phyloP scores from a whole-genome alignment of 1,284 basidiomycete genomes.

The Cutaneotrichosporon cutaneum region DNA sequence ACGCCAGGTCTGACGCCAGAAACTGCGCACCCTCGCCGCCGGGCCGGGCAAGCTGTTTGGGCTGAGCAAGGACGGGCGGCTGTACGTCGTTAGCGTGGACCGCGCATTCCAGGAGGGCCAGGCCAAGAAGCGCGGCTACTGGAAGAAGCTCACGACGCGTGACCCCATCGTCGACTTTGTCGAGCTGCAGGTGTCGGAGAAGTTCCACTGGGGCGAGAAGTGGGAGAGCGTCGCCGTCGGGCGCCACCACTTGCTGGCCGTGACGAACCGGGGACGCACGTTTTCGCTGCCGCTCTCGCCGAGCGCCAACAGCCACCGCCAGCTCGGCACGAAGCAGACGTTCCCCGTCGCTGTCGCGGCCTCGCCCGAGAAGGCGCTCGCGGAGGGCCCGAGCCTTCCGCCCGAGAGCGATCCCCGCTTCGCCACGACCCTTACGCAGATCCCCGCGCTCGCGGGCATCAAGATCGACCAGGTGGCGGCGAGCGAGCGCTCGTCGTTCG shows the following conservation, averaged over 20 bases:
- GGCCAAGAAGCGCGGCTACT: conserved; percentile 35
- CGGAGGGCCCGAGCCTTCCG: conserved; percentile 35
- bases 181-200: conserved; percentile 56
- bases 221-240: conserved; percentile 74
- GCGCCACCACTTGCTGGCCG: conserved; percentile 75
- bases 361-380: conserved; percentile 20
- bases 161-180: conserved; percentile 51
- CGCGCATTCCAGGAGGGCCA: conserved; percentile 46
- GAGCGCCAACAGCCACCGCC: conserved; percentile 78
- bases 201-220: conserved; percentile 59
- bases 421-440: conserved; percentile 72
- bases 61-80: conserved; percentile 64
- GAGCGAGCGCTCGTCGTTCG: conserved; percentile 72
- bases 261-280: conserved; percentile 76
- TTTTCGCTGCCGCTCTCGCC: conserved; percentile 76
- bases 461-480: conserved; percentile 69
- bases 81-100: conserved; percentile 67
- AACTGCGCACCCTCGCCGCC: conserved; percentile 64
- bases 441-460: conserved; percentile 71
- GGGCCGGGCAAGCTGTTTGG: conserved; percentile 65
- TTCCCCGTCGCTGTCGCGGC: conserved; percentile 52
- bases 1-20: conserved; percentile 54
- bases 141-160: conserved; percentile 39
- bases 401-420: conserved; percentile 62
- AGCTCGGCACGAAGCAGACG: conserved; percentile 72